Base-by-base conservation (phyloP, 495 filamentous ascomycete species). In the Penicillium arizonense region DNA sequence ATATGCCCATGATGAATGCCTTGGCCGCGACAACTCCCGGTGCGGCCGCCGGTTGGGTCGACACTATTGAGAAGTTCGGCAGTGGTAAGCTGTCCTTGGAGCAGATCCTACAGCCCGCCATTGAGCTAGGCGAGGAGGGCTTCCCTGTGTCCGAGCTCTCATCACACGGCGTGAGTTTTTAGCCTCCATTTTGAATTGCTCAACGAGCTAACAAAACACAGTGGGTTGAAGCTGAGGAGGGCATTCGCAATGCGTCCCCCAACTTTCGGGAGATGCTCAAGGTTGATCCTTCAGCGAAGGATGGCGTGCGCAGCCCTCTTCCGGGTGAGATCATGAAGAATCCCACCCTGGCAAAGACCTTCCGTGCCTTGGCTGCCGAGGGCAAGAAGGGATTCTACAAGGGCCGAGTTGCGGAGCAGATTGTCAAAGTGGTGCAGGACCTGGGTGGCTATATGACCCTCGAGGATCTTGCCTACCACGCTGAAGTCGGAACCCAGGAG, bases 311-410 rank as follows among this genome's bases (percentile, higher is more conserved):
- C 44, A 83, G 86, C 23, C 94, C 94, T 1, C 71, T 62, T 1
- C 77, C 90, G 7, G 94, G 94, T n/a, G 95, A 98, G 56, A 80
- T 97, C 49, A 84, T 96, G 77, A 88, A 85, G 67, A 93, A 96
- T 50, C 89, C 87, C 3, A 82, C 81, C 2, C 76, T 97, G 7
- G 94, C 88, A 9, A 77, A 77, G 45, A 96, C 92, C 0, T 96
- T 96, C 78, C 83, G 89, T 35, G 65, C 84, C 5, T 75, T 98
- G 4, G 93, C 87, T 0, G 73, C 83, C 21, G 76, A 96, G 26
- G 91, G 92, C 34, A 96, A 92, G 67, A 82, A 83, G 52, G 94
- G 94, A 4, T 98, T 97, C 75, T 98, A 98, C 68, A 77, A 85
- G 28, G 95, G 95, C 12, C 77, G 81, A 14, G 81, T 97, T 44